Conservation (phyloP, 129 eudicot species). For the Flaveria ramosissima region DNA sequence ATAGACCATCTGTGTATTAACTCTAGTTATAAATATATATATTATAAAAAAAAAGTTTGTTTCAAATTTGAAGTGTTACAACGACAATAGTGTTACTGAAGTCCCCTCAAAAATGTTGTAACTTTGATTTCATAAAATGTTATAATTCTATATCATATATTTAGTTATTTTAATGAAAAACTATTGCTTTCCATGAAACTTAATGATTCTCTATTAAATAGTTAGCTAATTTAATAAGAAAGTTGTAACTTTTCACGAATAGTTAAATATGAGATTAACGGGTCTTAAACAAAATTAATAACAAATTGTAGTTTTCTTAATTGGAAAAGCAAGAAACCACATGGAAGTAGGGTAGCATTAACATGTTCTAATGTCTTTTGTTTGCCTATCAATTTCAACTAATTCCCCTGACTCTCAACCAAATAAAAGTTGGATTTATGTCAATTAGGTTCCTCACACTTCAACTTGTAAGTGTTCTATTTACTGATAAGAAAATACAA, state of each 20-base stretch:
- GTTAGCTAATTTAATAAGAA: background rate
- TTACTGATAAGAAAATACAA: too few relatives aligned
- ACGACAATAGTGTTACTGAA: too few relatives aligned
- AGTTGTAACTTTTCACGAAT: background rate
- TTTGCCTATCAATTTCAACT: conserved; percentile 26
- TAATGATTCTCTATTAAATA: background rate
- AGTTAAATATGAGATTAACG: background rate
- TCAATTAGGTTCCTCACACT: background rate
- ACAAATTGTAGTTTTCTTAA: conserved; percentile 3
- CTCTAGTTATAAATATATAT: too few relatives aligned
- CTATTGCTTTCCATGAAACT: background rate
- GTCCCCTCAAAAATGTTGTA: background rate
- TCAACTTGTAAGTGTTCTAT: background rate
- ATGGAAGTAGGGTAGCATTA: conserved; percentile 33
- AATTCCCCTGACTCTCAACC: conserved; percentile 16
- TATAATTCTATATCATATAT: background rate
- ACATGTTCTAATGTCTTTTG: conserved; percentile 37
- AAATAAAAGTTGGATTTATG: conserved; percentile 17
- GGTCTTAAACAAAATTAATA: background rate
- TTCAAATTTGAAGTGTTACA: too few relatives aligned
- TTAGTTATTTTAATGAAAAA: background rate
- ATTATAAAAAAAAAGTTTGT: too few relatives aligned
- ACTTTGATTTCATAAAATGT: background rate
- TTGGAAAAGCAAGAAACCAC: conserved; percentile 23
- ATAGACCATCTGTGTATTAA: too few relatives aligned